These are phyloP conservation scores for Leccinum ochraceum DNA, from an alignment of 768 basidiomycete genomes.

Conservation along the genomic window DNA sequence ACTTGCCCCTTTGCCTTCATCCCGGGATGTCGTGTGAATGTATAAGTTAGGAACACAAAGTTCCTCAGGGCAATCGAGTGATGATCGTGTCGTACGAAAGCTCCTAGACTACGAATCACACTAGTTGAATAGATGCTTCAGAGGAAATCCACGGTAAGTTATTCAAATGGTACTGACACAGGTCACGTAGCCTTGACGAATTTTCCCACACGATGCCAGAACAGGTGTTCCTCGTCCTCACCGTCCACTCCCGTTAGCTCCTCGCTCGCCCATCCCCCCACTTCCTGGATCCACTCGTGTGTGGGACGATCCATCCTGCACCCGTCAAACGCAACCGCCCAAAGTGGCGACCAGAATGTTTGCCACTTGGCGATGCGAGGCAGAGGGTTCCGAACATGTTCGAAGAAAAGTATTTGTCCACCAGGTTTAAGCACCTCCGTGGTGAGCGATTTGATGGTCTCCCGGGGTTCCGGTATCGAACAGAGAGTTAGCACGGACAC, in stretches of 20 bases:
- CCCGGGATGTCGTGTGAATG: no score
- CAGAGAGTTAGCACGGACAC: slow-evolving; percentile 52
- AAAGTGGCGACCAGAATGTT: slow-evolving; percentile 68
- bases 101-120: no score
- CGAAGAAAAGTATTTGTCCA: slow-evolving; percentile 65
- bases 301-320: slow-evolving; percentile 63
- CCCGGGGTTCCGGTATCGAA: slow-evolving; percentile 54
- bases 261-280: slow-evolving; percentile 50
- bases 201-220: slow-evolving; percentile 59
- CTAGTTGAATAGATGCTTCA: no score
- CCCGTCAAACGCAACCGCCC: slow-evolving; percentile 60
- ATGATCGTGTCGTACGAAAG: no score
- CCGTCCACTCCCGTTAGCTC: slow-evolving; percentile 49
- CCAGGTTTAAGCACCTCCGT: slow-evolving; percentile 59
- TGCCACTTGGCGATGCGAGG: slow-evolving; percentile 72
- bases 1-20: no score
- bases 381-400: slow-evolving; percentile 62
- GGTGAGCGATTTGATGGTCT: slow-evolving; percentile 47
- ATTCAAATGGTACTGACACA: no score
- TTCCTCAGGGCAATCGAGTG: no score
- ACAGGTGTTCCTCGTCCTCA: slow-evolving; percentile 58
- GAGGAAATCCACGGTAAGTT: no score
- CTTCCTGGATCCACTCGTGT: slow-evolving; percentile 44
- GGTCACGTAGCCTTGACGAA: slow-evolving; percentile 46
- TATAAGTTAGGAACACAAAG: no score